phyloP scores from a whole-genome alignment of 306 rosid species.

The Malus orientalis region DNA sequence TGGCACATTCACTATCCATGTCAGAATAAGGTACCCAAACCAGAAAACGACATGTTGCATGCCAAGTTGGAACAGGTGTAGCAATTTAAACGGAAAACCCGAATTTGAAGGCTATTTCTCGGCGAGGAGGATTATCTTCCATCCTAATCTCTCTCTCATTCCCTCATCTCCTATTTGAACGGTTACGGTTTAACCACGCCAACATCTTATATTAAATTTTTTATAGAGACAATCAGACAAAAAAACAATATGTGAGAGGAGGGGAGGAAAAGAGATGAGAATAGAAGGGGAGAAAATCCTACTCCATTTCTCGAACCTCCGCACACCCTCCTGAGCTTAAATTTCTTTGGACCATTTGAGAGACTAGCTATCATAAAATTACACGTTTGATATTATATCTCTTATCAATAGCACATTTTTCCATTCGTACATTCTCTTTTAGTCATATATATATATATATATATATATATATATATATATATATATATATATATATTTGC shows the following conservation, averaged over 20 bases:
- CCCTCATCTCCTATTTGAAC: too few species aligned
- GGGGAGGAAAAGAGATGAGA: too few species aligned
- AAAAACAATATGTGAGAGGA: too few species aligned
- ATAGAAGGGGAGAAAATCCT: too few species aligned
- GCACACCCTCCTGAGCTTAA: background rate
- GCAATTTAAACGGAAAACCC: background rate
- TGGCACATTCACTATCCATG: slow-evolving; percentile 7
- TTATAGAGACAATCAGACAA: too few species aligned
- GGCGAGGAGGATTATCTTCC: too few species aligned
- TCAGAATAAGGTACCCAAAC: slow-evolving; percentile 18
- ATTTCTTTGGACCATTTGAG: background rate
- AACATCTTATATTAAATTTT: too few species aligned
- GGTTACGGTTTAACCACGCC: too few species aligned
- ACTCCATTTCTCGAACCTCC: too few species aligned
- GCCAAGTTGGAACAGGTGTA: slow-evolving; percentile 12
- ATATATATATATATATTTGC: background rate
- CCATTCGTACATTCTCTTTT: background rate
- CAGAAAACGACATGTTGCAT: slow-evolving; percentile 3
- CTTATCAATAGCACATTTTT: background rate
- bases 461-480: too few species aligned
- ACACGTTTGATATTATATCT: background rate
- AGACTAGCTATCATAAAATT: too few species aligned
- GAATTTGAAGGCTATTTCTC: background rate
- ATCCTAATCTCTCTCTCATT: too few species aligned
- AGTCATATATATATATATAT: background rate